phyloP scores from a whole-genome alignment of 2,329 filamentous ascomycete genomes.

The Aspergillus pseudonomiae region DNA sequence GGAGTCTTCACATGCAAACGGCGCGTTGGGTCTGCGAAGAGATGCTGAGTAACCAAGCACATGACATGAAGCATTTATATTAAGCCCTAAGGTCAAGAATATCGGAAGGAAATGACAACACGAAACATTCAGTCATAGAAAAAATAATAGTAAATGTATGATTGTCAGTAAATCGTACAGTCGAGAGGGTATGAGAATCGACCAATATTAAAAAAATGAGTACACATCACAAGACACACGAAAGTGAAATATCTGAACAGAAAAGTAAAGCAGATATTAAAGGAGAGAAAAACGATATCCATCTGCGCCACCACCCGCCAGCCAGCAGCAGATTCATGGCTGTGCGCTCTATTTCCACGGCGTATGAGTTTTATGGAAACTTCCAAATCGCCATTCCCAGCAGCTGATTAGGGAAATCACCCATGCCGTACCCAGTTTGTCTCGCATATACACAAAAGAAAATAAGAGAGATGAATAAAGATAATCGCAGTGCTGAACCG shows the following conservation, averaged over 20 bases:
- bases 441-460: constrained; percentile 2
- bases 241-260: constrained; percentile 4
- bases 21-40: constrained; percentile 48
- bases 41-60: constrained; percentile 32
- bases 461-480: constrained; percentile 5
- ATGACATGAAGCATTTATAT: not conserved
- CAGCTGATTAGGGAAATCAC: constrained; percentile 10
- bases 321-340: constrained; percentile 13
- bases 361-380: not conserved
- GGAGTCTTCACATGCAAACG: constrained; percentile 48
- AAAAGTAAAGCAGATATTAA: not conserved
- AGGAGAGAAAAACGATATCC: constrained; percentile 8
- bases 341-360: not conserved
- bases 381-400: constrained; percentile 8
- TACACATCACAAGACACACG: constrained; percentile 11
- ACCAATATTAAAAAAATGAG: constrained; percentile 13
- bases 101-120: not conserved
- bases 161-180: constrained; percentile 10
- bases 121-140: not conserved
- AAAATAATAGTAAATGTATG: constrained; percentile 5
- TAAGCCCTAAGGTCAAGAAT: not conserved
- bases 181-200: constrained; percentile 13
- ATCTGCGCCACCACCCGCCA: constrained; percentile 9
- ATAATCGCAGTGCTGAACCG: constrained; percentile 16
- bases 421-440: constrained; percentile 7